These are phyloP conservation scores for Adenanthera pavonina DNA, from an alignment of 306 rosid species.

Conservation along the genomic window DNA sequence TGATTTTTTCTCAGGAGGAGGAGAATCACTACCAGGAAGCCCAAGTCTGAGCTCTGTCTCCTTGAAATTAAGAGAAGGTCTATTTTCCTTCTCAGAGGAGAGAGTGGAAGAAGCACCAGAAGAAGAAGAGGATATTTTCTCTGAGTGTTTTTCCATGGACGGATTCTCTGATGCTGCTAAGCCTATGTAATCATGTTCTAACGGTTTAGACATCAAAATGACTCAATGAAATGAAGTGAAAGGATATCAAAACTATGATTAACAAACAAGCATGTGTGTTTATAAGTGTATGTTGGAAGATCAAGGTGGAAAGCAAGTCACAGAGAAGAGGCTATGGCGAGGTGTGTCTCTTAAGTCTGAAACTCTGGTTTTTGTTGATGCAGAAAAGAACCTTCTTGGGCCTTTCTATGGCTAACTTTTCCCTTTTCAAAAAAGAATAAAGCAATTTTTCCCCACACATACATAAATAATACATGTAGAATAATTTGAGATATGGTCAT, in stretches of 20 bases:
- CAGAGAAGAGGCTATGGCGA: slow-evolving; percentile 19
- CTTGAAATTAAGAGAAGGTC: slow-evolving; percentile 65
- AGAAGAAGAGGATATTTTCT: slow-evolving; percentile 54
- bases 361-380: slow-evolving; percentile 55
- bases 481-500: not conserved
- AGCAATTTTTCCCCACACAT: not conserved
- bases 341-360: slow-evolving; percentile 22
- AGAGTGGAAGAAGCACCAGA: slow-evolving; percentile 52
- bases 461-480: not conserved
- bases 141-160: slow-evolving; percentile 66
- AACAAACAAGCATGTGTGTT: not conserved
- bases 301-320: slow-evolving; percentile 3
- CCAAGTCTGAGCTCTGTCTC: slow-evolving; percentile 97
- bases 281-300: not conserved
- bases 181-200: slow-evolving; percentile 85
- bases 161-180: slow-evolving; percentile 60
- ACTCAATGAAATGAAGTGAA: slow-evolving; percentile 12
- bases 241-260: not conserved
- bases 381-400: slow-evolving; percentile 62
- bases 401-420: slow-evolving; percentile 49
- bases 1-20: slow-evolving; percentile 69
- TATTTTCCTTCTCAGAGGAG: slow-evolving; percentile 54
- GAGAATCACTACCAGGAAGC: slow-evolving; percentile 66
- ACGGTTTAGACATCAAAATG: slow-evolving; percentile 67
- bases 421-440: not conserved